Conservation (phyloP, 1,284 basidiomycete genomes). For the Tilletia setariae region DNA sequence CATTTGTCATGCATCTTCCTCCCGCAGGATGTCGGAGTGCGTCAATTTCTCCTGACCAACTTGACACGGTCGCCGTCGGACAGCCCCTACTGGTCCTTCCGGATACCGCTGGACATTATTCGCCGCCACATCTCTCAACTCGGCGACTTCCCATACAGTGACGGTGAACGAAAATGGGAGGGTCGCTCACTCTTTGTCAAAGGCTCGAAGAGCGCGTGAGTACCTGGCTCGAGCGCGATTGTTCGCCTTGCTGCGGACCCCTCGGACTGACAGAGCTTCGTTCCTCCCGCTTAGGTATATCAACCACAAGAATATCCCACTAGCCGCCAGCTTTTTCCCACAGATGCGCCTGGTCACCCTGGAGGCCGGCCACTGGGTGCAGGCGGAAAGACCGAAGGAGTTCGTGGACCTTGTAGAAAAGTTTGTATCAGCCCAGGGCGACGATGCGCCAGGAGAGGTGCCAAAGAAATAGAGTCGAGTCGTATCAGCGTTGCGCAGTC, state of each 20-base stretch:
- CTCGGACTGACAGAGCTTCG: neutral
- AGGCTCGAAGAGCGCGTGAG: slow-evolving; percentile 65
- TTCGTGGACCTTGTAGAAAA: slow-evolving; percentile 51
- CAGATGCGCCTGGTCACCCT: slow-evolving; percentile 57
- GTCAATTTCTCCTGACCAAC: slow-evolving; percentile 80
- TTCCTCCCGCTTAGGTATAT: slow-evolving; percentile 62
- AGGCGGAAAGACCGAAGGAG: slow-evolving; percentile 54
- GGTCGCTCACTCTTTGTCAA: slow-evolving; percentile 73
- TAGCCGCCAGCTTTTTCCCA: slow-evolving; percentile 68
- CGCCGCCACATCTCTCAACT: slow-evolving; percentile 65
- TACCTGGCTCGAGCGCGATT: slow-evolving; percentile 2
- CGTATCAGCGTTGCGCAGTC: too few relatives aligned
- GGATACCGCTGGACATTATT: slow-evolving; percentile 69
- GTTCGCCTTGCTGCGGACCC: too few relatives aligned
- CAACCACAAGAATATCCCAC: slow-evolving; percentile 64
- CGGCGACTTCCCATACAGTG: slow-evolving; percentile 68
- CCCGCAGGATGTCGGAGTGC: slow-evolving; percentile 62
- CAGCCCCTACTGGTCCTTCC: slow-evolving; percentile 61
- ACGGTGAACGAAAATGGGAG: slow-evolving; percentile 61
- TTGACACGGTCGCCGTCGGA: slow-evolving; percentile 58
- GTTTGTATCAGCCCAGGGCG: slow-evolving; percentile 29
- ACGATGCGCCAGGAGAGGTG: too few relatives aligned
- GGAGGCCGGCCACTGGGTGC: slow-evolving; percentile 57
- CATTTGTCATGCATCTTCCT: too few relatives aligned
- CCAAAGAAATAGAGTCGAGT: too few relatives aligned